Evolutionary conservation across 148 eudicot species (phyloP), one percentile per base, ranked within the genome.

Genomic region (Fagopyrum esculentum): DNA sequence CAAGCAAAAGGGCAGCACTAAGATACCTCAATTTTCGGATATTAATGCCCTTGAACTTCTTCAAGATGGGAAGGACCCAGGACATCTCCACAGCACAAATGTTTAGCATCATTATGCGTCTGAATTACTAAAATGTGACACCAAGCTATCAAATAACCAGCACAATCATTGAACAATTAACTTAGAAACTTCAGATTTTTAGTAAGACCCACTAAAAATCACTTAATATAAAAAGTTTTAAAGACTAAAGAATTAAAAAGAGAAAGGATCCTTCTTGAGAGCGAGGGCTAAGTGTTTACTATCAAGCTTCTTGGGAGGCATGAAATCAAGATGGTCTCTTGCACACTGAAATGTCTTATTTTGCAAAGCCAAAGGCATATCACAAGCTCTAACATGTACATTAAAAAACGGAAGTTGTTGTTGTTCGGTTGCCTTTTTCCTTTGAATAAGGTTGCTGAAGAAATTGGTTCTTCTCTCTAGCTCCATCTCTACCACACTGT

Each of bases 71-170:
- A 72, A 78, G 54, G 52, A 87, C 93, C 97, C 98, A 96, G 48
- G 77, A 82, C 91, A 89, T 87, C 81, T 95, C 94, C 48, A 92
- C 92, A 19, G 83, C 84, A 72, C 99, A 95, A 22, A 22, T 22
- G 26, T 22, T 22, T 22, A 22, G 26, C 26, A 22, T 22, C 26
- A 22, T 22, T 22, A 22, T 22, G 26, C 26, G 26, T 22, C 26
- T 22, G 26, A 22, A 22, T 22, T 22, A 0, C 26, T 22, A 22
- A 22, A 22, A 22, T 22, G 26, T 22, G 26, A 22, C 26, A 22
- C 26, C 26, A 22, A 22, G 26, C 26, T 22, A 22, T 22, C 26
- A 22, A 22, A 22, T 22, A 22, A 22, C 26, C 0, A 22, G 26
- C 26, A 22, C 26, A 22, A 22, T 22, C 26, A 22, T 22, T 22